These are phyloP conservation scores for Escallonia rubra DNA, from an alignment of 129 eudicot species.

Conservation along the genomic window DNA sequence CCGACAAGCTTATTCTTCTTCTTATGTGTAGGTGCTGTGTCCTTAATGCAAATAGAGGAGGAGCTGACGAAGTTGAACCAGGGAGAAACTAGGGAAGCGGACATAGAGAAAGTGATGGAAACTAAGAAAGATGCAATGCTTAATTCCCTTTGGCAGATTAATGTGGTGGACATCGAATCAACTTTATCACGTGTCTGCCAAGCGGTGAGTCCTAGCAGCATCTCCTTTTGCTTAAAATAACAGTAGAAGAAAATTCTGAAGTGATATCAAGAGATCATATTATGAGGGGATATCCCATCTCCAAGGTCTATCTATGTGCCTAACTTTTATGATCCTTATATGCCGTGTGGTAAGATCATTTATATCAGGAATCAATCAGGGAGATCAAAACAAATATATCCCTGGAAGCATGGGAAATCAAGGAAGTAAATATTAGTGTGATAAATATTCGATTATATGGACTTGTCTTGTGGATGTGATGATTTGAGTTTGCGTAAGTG, in stretches of 20 bases:
- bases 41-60: slow-evolving; percentile 69
- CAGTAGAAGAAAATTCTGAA: not conserved
- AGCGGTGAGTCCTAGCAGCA: slow-evolving; percentile 46
- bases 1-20: not conserved
- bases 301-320: no score
- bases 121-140: slow-evolving; percentile 71
- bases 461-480: no score
- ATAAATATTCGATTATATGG: no score
- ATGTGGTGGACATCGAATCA: slow-evolving; percentile 80
- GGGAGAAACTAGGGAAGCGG: slow-evolving; percentile 65
- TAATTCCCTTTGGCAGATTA: slow-evolving; percentile 83
- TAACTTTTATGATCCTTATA: no score
- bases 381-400: no score
- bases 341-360: no score
- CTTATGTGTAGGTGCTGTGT: slow-evolving; percentile 57
- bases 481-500: no score
- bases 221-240: slow-evolving; percentile 1
- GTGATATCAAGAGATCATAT: not conserved
- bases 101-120: slow-evolving; percentile 54
- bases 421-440: no score
- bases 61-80: slow-evolving; percentile 54
- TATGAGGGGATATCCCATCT: no score
- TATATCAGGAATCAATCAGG: no score
- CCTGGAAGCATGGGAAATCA: no score
- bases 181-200: slow-evolving; percentile 86